Percentiles rank a stretch among this genome's conserved stretches.
phyloP scores from a whole-genome alignment of 2,329 filamentous ascomycete genomes.

The Penicillium nordicum region DNA sequence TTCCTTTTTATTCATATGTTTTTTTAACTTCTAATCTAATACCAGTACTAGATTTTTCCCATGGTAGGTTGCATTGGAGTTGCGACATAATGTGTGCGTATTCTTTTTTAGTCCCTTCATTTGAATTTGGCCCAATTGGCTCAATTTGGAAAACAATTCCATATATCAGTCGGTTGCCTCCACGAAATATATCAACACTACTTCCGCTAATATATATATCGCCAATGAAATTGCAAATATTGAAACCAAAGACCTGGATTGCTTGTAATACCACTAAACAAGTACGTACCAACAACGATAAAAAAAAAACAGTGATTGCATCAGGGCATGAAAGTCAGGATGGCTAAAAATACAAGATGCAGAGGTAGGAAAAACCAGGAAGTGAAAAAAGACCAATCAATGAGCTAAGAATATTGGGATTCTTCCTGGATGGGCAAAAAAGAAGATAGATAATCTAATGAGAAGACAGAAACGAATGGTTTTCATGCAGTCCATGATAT shows the following conservation, averaged over 20 bases:
- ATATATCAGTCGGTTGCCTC: no score
- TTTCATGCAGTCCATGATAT: not conserved
- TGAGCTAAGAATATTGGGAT: not conserved
- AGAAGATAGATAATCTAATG: not conserved
- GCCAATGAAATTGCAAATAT: not conserved
- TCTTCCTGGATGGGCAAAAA: not conserved
- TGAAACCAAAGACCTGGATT: not conserved
- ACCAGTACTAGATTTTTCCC: no score
- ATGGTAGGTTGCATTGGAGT: no score
- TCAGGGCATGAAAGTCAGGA: conserved; percentile 2
- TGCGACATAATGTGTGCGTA: no score
- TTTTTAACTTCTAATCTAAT: no score
- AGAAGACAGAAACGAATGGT: conserved; percentile 1
- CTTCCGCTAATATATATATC: not conserved
- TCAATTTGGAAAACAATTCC: no score
- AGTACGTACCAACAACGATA: conserved; percentile 1
- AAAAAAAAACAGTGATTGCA: not conserved
- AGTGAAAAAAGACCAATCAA: not conserved
- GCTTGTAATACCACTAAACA: conserved; percentile 1
- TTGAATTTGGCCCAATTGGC: no score
- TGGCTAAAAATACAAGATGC: conserved; percentile 7
- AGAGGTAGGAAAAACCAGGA: conserved; percentile 2
- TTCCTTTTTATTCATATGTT: no score
- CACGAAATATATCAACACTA: no score
- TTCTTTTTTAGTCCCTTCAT: no score